These are phyloP conservation scores for Breviolum minutum DNA, from an alignment of 73 alveolate genomes.

Conservation along the genomic window DNA sequence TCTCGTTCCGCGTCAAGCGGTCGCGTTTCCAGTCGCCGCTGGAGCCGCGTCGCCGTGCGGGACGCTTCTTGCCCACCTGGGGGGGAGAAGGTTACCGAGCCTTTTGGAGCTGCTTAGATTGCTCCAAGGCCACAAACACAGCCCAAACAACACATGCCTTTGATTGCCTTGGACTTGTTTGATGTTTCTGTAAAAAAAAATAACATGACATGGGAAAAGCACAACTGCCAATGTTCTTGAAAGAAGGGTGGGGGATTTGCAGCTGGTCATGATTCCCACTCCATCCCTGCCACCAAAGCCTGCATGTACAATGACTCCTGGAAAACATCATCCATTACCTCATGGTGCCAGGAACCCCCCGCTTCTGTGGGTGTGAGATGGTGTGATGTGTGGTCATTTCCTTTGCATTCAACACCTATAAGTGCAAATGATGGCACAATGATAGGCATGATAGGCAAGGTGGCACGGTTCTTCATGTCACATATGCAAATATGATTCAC, in stretches of 20 bases:
- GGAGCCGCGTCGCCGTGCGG: constrained; percentile 89
- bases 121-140: neutral
- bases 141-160: too few relatives aligned
- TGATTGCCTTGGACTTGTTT: too few relatives aligned
- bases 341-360: neutral
- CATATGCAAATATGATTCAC: too few relatives aligned
- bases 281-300: neutral
- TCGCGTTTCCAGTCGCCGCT: constrained; percentile 89
- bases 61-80: constrained; percentile 72
- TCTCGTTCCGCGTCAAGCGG: constrained; percentile 82
- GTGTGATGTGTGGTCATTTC: neutral
- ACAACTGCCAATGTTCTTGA: neutral
- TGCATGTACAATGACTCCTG: constrained; percentile 59
- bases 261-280: neutral
- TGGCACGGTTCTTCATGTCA: too few relatives aligned
- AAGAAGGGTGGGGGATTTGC: neutral
- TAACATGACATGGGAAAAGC: too few relatives aligned
- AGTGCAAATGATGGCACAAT: too few relatives aligned
- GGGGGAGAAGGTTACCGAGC: neutral
- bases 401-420: too few relatives aligned
- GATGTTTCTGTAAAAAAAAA: too few relatives aligned
- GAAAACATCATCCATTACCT: constrained; percentile 87
- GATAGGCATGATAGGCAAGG: too few relatives aligned
- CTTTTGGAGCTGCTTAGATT: neutral
- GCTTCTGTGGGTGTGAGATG: neutral